These are phyloP conservation scores for Arachnopeziza araneosa DNA, from an alignment of 2,329 filamentous ascomycete genomes.

Conservation along the genomic window DNA sequence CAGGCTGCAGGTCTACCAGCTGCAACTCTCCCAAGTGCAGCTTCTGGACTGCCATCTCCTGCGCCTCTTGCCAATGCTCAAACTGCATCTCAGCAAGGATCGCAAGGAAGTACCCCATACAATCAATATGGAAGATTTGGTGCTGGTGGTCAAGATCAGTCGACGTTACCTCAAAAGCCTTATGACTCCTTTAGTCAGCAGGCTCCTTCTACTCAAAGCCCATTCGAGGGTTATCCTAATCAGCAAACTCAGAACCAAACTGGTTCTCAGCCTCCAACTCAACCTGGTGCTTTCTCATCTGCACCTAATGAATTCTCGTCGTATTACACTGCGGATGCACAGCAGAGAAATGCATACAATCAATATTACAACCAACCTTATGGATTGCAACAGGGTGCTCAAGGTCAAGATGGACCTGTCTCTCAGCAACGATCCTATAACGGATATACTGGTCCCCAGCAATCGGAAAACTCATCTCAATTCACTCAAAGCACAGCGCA, in stretches of 20 bases:
- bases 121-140: conserved; percentile 68
- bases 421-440: conserved; percentile 72
- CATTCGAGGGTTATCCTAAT: conserved; percentile 55
- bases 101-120: conserved; percentile 34
- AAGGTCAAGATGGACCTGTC: conserved; percentile 65
- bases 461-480: conserved; percentile 57
- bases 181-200: conserved; percentile 86
- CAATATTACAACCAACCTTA: conserved; percentile 65
- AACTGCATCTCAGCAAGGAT: conserved; percentile 29
- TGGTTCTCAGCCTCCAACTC: conserved; percentile 46
- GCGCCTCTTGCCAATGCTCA: conserved; percentile 35
- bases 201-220: conserved; percentile 49
- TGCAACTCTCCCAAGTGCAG: conserved; percentile 38
- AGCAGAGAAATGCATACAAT: conserved; percentile 67
- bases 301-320: conserved; percentile 75
- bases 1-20: conserved; percentile 43
- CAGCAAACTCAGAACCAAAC: conserved; percentile 54
- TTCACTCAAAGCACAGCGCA: conserved; percentile 72
- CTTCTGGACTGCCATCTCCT: conserved; percentile 31
- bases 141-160: conserved; percentile 51
- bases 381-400: conserved; percentile 48
- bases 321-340: conserved; percentile 75
- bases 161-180: conserved; percentile 66
- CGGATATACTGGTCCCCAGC: conserved; percentile 62
- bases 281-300: conserved; percentile 62